These are phyloP conservation scores for Nemania bipapillata DNA, from an alignment of 2,329 filamentous ascomycete species.

Conservation along the genomic window DNA sequence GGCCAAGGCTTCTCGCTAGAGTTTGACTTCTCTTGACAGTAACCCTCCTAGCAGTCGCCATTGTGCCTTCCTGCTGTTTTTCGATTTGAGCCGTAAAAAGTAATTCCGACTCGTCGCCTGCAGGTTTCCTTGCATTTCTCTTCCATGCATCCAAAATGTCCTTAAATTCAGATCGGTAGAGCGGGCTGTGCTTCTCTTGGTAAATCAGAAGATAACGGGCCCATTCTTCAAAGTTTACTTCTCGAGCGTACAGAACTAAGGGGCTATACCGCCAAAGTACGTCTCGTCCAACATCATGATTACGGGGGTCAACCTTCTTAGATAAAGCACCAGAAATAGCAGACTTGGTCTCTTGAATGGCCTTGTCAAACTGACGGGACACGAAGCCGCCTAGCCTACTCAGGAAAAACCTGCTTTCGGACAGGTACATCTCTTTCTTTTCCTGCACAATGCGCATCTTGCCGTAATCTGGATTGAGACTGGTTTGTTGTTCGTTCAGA, in stretches of 20 bases:
- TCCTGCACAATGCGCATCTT: constrained; percentile 94
- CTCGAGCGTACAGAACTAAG: constrained; percentile 85
- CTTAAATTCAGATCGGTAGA: constrained; percentile 85
- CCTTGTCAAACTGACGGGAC: constrained; percentile 79
- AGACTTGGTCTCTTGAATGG: constrained; percentile 75
- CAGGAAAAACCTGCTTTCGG: constrained; percentile 80
- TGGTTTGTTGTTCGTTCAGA: constrained; percentile 58
- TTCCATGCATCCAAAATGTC: constrained; percentile 83
- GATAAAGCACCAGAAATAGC: constrained; percentile 69
- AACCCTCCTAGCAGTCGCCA: constrained; percentile 83
- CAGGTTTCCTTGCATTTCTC: constrained; percentile 77
- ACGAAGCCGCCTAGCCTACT: constrained; percentile 84
- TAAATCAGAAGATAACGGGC: constrained; percentile 81
- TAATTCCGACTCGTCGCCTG: constrained; percentile 80
- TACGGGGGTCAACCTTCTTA: constrained; percentile 74
- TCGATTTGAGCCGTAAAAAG: constrained; percentile 87
- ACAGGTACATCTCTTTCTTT: constrained; percentile 88
- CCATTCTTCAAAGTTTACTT: constrained; percentile 86
- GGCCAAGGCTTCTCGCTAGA: constrained; percentile 76
- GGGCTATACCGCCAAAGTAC: constrained; percentile 89
- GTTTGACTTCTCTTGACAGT: constrained; percentile 96
- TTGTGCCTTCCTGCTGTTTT: constrained; percentile 81
- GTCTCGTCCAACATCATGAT: constrained; percentile 77
- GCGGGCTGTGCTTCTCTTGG: constrained; percentile 76
- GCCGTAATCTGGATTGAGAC: constrained; percentile 78